Base-by-base conservation (phyloP, 495 filamentous ascomycete genomes). In the Jackrogersella minutella region DNA sequence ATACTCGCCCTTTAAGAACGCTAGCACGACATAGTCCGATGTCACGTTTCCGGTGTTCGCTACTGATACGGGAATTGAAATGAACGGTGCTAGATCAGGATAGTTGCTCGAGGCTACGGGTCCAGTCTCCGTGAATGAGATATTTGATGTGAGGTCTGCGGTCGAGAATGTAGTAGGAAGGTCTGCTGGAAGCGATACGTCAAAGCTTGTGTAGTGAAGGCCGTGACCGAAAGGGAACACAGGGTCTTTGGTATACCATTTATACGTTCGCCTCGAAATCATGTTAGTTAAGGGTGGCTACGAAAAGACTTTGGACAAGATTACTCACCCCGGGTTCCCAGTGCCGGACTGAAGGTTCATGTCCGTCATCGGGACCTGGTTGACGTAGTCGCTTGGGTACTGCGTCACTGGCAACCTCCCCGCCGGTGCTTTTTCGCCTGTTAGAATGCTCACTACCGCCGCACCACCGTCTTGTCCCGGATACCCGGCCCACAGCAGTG, bases 401-500 rank as follows among this genome's bases (percentile, higher is more conserved):
- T 79, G 74, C 9, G 85, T 89, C 34, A 88, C 87, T 1, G 87
- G 86, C 1, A 90, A 76, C 30, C 88, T 84, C 14, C 84, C 88
- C 9, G 84, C 86, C 0, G 86, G 86, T 14, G 82, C 79, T 8
- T 73, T 75, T 3, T 66, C 71, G 2, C 86, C 87, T 22, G 79
- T 84, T 22, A 89, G 16, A 2, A 88, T 70, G 40, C 85, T 76
- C 7, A 83, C 74, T 5, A 87, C 68, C 0, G 81, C 80, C 30
- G 81, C 79, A 9, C 86, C 86, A 34, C 80, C 80, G 49, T 87
- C 82, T 50, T 89, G 80, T 7, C 85, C 86, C 0, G 85, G 85
- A 43, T 83, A 84, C 37, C 83, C 81, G 1, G 80, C 80, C 70
- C 80, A 82, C 9, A 89, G 66, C 11, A 88, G 76, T 0, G 83